Evolutionary conservation across 805 yeast species (phyloP), one percentile per base, ranked within the genome.

Genomic region (Spathaspora boniae): DNA sequence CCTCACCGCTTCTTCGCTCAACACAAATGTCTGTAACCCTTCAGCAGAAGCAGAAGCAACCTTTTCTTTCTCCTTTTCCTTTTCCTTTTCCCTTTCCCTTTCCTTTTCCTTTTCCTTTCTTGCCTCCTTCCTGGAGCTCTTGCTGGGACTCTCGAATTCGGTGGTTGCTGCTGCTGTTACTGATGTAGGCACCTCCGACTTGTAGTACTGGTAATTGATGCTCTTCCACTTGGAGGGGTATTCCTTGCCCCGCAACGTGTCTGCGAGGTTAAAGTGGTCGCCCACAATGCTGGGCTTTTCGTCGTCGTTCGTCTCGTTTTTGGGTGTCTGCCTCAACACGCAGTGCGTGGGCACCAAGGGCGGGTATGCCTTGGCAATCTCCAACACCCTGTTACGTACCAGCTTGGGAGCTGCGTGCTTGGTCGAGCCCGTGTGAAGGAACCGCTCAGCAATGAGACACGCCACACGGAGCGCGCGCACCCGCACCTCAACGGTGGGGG

Each of bases 391-490:
- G 30, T 65, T 60, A 41, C 72, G 75, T 9, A 64, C 57, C 3
- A 56, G 50, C 26, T 71, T 60, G 3, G 79, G 68, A 2, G 74
- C 69, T 6, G 65, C 46, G 34, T 64, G 65, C 36, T 68, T 69
- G 29, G 63, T 56, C 8, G 65, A 54, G 26, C 63, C 61, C n/a
- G 66, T 56, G 25, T 68, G 68, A 2, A 76, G 68, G 51, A 73
- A 79, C 35, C 82, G 68, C 46, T 81, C 86, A 5, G 79, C 82
- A 29, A 84, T 53, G 11, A 77, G 58, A 1, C 76, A 70, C 23
- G 79, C 71, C 7, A 78, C 81, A 39, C 74, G 77, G 48, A 86
- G 59, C 0, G 87, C 80, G 2, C 72, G 65, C 15, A 80, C 58
- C 36, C 80, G 70, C 6, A 88, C 74, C 16, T 70, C 68, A 20